phyloP scores from a whole-genome alignment of 2,329 filamentous ascomycete genomes.

The Beauveria caledonica region DNA sequence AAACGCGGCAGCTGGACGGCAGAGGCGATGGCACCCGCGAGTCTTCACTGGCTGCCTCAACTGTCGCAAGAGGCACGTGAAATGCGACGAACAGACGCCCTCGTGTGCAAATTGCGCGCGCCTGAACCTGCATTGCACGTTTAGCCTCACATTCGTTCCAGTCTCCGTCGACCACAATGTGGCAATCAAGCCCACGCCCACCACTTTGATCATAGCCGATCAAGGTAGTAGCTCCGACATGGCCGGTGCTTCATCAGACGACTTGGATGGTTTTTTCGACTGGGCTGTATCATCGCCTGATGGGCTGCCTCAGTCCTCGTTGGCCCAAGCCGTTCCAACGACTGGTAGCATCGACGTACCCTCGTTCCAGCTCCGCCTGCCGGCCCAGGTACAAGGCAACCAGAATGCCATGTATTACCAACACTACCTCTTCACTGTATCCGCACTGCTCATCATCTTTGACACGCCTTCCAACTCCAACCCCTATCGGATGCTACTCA shows the following conservation, averaged over 20 bases:
- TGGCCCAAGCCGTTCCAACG: background rate
- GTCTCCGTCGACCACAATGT: constrained; percentile 1
- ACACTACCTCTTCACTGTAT: constrained; percentile 30
- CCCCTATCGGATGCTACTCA: constrained; percentile 29
- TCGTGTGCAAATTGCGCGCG: constrained; percentile 30
- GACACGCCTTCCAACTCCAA: constrained; percentile 28
- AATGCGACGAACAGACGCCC: constrained; percentile 21
- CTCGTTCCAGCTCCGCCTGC: background rate
- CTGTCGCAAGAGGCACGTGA: constrained; percentile 29
- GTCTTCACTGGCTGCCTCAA: constrained; percentile 33
- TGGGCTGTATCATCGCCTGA: background rate
- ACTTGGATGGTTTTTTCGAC: background rate
- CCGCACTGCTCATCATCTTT: constrained; percentile 35
- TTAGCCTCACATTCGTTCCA: constrained; percentile 15
- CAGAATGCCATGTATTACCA: constrained; percentile 25
- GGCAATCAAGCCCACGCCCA: constrained; percentile 22
- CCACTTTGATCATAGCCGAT: background rate
- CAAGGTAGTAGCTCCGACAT: background rate
- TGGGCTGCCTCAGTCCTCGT: background rate
- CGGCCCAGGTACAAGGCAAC: background rate
- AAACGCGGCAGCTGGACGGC: background rate
- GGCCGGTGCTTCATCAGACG: background rate
- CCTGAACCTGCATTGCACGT: constrained; percentile 15
- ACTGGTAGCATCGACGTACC: background rate
- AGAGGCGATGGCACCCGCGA: constrained; percentile 28